Evolutionary conservation across 2,329 filamentous ascomycete species (phyloP).

Genomic region (Diaporthe velutina): DNA sequence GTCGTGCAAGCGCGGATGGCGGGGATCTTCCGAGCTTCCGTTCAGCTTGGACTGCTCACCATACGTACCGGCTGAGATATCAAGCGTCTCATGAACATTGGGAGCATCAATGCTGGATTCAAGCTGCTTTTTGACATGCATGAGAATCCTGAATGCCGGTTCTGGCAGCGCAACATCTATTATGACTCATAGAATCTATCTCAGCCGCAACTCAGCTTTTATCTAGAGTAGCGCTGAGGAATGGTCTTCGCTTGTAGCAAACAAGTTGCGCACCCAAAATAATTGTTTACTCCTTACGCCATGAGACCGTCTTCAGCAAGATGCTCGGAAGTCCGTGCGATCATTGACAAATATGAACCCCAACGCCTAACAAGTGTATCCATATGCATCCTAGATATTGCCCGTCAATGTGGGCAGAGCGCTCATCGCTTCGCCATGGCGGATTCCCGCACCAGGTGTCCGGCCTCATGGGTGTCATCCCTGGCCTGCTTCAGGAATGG

Average conservation of each 20-base stretch:
- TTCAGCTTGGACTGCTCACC: not conserved
- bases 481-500: slow-evolving; percentile 91
- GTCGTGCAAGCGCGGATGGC: not conserved
- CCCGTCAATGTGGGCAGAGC: not conserved
- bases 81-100: not conserved
- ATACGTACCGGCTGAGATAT: not conserved
- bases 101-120: not conserved
- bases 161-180: not conserved
- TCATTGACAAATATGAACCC: not conserved
- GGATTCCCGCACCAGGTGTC: slow-evolving; percentile 38
- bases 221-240: not conserved
- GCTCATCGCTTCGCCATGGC: slow-evolving; percentile 5
- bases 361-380: slow-evolving; percentile 3
- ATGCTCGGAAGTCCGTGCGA: not conserved
- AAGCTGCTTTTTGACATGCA: not conserved
- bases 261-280: not conserved
- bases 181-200: not conserved
- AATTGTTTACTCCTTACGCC: not conserved
- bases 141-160: not conserved
- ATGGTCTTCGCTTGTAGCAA: not conserved
- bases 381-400: not conserved
- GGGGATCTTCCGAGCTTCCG: slow-evolving; percentile 15
- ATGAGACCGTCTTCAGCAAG: not conserved
- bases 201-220: not conserved
- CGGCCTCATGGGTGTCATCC: slow-evolving; percentile 77